These are phyloP conservation scores for Neoboletus subvelutipes DNA, from an alignment of 768 basidiomycete species.

Conservation along the genomic window DNA sequence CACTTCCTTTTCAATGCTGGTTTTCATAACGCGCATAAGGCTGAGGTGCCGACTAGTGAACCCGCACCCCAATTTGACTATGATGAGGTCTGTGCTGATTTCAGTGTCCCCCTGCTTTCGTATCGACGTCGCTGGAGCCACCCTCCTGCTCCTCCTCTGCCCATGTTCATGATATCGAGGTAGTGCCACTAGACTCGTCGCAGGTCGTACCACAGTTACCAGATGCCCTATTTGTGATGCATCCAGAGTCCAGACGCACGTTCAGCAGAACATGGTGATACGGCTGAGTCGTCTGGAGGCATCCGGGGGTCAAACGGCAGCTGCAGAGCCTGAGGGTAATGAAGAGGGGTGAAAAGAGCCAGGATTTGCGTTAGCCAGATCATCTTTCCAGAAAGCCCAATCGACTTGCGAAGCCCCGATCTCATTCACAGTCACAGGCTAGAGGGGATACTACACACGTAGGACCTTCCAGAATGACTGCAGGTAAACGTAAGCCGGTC, in stretches of 20 bases:
- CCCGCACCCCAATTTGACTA: neutral
- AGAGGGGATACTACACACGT: neutral
- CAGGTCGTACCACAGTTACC: neutral
- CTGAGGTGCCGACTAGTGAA: neutral
- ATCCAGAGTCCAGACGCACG: neutral
- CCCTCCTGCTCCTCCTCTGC: neutral
- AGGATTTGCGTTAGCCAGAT: neutral
- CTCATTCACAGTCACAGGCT: neutral
- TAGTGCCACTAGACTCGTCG: neutral
- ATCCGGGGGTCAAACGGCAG: neutral
- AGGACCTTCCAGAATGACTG: neutral
- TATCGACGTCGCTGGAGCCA: neutral
- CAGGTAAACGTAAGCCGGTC: neutral
- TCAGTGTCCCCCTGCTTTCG: neutral
- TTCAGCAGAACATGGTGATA: no score
- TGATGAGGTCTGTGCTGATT: neutral
- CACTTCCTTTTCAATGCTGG: no score
- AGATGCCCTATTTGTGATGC: neutral
- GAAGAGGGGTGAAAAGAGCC: neutral
- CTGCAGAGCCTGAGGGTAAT: neutral
- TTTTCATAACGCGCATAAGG: neutral
- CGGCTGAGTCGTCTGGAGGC: neutral
- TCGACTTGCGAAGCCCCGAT: neutral
- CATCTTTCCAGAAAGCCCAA: neutral
- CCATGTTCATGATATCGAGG: neutral